These are phyloP conservation scores for Oryza nivara DNA, from an alignment of 176 grass and related monocot genomes.

Conservation along the genomic window DNA sequence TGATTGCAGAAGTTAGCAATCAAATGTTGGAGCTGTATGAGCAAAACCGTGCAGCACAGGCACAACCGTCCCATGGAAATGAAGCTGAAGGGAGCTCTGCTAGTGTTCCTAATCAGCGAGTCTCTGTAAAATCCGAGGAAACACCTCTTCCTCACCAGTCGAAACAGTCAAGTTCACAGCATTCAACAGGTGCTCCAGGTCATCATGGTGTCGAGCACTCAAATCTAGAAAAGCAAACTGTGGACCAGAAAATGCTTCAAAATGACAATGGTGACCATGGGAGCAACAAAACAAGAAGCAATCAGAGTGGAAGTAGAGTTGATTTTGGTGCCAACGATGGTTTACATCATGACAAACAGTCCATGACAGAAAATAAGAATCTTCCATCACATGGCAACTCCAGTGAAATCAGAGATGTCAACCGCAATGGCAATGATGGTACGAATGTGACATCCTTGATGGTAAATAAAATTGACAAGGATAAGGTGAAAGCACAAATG, in stretches of 20 bases:
- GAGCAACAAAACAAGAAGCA: constrained; percentile 38
- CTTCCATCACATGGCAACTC: constrained; percentile 28
- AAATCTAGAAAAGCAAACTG: constrained; percentile 54
- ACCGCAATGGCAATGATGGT: constrained; percentile 40
- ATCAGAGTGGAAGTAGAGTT: constrained; percentile 41
- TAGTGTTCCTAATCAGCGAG: constrained; percentile 58
- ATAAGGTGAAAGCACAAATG: constrained; percentile 86
- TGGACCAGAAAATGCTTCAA: constrained; percentile 30
- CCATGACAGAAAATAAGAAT: constrained; percentile 28
- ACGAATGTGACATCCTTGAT: constrained; percentile 59
- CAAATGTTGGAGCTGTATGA: constrained; percentile 98
- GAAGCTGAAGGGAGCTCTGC: constrained; percentile 84
- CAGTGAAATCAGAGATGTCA: constrained; percentile 43
- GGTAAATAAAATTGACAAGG: constrained; percentile 83
- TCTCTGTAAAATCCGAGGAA: constrained; percentile 63
- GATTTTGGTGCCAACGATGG: constrained; percentile 37
- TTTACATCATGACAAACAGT: constrained; percentile 33
- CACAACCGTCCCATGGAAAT: constrained; percentile 59
- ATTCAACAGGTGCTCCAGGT: constrained; percentile 40
- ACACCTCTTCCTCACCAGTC: constrained; percentile 44
- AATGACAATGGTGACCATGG: constrained; percentile 34
- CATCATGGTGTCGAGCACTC: constrained; percentile 32
- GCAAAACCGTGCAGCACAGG: constrained; percentile 58
- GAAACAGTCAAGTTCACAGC: constrained; percentile 41
- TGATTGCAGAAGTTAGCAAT: constrained; percentile 76